phyloP scores from a whole-genome alignment of 371 early-diverging fungal species.

The Haplosporangium sp. region DNA sequence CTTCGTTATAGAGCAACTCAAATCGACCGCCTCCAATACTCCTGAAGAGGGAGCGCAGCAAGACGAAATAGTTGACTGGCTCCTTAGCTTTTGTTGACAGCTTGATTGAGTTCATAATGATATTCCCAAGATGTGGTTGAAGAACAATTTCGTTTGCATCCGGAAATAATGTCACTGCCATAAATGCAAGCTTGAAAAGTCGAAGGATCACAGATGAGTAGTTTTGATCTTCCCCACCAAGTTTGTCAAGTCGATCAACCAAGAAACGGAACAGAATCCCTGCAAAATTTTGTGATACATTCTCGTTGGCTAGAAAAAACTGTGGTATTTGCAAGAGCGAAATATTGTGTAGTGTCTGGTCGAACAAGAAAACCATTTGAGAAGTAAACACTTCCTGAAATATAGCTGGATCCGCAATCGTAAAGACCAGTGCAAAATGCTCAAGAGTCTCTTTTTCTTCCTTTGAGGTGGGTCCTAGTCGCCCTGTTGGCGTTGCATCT shows the following conservation, averaged over 20 bases:
- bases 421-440: conserved; percentile 90
- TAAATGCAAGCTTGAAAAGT: conserved; percentile 93
- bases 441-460: conserved; percentile 94
- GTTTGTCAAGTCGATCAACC: conserved; percentile 84
- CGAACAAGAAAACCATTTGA: conserved; percentile 89
- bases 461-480: conserved; percentile 66
- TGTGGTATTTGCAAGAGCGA: conserved; percentile 90
- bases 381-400: conserved; percentile 96
- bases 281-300: conserved; percentile 82
- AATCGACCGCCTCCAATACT: conserved; percentile 79
- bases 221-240: conserved; percentile 83
- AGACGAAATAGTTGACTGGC: conserved; percentile 91
- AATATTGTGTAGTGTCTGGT: conserved; percentile 83
- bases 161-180: conserved; percentile 94
- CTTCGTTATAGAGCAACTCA: conserved; percentile 85
- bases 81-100: conserved; percentile 85
- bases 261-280: conserved; percentile 83
- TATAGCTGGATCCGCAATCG: conserved; percentile 87
- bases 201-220: conserved; percentile 88
- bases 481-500: conserved; percentile 46
- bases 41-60: conserved; percentile 93
- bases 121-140: conserved; percentile 88
- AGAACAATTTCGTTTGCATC: conserved; percentile 92
- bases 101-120: conserved; percentile 92
- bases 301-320: conserved; percentile 86